Conservation (phyloP, 148 eudicot genomes). For the Oxyria digyna region DNA sequence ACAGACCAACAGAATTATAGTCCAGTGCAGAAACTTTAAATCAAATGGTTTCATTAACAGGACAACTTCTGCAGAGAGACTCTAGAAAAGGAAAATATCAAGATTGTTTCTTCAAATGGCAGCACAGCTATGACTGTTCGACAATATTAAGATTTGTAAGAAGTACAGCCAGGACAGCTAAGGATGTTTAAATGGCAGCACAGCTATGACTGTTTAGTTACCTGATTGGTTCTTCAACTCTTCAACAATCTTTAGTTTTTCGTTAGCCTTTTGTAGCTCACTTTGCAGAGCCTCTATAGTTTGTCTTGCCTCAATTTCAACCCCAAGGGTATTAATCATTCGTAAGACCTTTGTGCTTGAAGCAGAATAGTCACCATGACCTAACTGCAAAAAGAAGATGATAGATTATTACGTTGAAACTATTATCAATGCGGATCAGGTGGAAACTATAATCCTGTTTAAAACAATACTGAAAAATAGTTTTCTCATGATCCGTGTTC, state of each 20-base stretch:
- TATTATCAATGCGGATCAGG: not conserved
- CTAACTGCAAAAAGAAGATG: conserved; percentile 45
- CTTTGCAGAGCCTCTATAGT: conserved; percentile 83
- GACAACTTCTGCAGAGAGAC: not conserved
- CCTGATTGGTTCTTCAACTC: conserved; percentile 93
- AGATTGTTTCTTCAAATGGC: too few species aligned
- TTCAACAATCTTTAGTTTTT: conserved; percentile 81
- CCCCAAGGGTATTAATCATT: conserved; percentile 92
- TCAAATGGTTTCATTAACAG: not conserved
- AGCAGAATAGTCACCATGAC: conserved; percentile 93
- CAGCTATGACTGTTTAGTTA: conserved; percentile 7
- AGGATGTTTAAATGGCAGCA: not conserved
- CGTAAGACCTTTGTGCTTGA: conserved; percentile 89
- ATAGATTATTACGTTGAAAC: not conserved
- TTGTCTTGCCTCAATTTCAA: conserved; percentile 80
- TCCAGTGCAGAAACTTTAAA: not conserved
- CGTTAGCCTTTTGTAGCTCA: conserved; percentile 83
- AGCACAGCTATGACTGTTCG: not conserved
- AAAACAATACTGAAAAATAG: not conserved
- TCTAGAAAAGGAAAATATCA: not conserved
- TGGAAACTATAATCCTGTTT: not conserved
- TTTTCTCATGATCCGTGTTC: not conserved
- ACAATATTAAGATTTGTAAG: not conserved
- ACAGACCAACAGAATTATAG: not conserved
- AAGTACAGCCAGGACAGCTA: not conserved